Evolutionary conservation across 2,329 filamentous ascomycete genomes (phyloP).

Genomic region (Sporothrix euskadiensis): DNA sequence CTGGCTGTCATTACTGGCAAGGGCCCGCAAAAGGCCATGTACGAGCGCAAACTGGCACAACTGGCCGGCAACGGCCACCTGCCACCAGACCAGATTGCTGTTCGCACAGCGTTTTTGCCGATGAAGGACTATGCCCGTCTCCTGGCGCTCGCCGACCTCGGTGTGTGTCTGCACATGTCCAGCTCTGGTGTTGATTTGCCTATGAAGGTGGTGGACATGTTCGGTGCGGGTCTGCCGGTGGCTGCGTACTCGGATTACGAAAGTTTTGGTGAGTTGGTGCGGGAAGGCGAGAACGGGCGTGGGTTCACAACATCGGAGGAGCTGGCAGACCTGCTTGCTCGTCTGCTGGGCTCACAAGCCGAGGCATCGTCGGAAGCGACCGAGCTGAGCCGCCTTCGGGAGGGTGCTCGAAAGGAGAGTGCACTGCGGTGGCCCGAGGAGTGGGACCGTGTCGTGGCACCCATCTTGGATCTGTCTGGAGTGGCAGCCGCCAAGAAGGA

Average conservation of each 20-base stretch:
- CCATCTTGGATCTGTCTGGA: slow-evolving; percentile 59
- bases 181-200: slow-evolving; percentile 93
- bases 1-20: slow-evolving; percentile 93
- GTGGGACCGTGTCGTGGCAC: slow-evolving; percentile 82
- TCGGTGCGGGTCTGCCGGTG: slow-evolving; percentile 88
- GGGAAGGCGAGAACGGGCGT: slow-evolving; percentile 79
- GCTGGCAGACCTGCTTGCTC: slow-evolving; percentile 61
- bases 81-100: slow-evolving; percentile 67
- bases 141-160: slow-evolving; percentile 82
- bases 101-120: slow-evolving; percentile 82
- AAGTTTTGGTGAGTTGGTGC: slow-evolving; percentile 88
- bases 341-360: slow-evolving; percentile 55
- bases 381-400: slow-evolving; percentile 45
- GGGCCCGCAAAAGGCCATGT: slow-evolving; percentile 78
- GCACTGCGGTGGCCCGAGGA: slow-evolving; percentile 83
- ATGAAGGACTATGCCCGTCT: slow-evolving; percentile 81
- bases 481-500: slow-evolving; percentile 22
- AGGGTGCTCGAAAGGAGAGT: slow-evolving; percentile 73
- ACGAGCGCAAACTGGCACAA: slow-evolving; percentile 63
- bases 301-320: slow-evolving; percentile 75
- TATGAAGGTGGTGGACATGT: slow-evolving; percentile 99
- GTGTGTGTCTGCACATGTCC: slow-evolving; percentile 88
- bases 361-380: slow-evolving; percentile 36
- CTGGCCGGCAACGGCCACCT: slow-evolving; percentile 65
- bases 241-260: slow-evolving; percentile 82